Base-by-base conservation (phyloP, 306 rosid genomes). In the Sesbania bispinosa region DNA sequence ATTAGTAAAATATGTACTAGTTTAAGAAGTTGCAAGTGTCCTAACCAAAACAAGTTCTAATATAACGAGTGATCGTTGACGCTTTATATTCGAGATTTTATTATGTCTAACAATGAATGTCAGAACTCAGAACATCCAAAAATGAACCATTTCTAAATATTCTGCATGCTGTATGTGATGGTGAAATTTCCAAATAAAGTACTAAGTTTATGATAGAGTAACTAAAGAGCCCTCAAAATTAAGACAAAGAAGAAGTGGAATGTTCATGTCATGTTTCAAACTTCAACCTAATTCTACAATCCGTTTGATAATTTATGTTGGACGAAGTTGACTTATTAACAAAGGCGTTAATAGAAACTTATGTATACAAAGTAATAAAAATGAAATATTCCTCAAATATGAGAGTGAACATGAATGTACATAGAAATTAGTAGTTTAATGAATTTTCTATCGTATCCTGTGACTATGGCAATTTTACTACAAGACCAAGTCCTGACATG, bases 391-490 rank as follows among this genome's bases (percentile, higher is more conserved):
- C 29, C 45, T 67, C 54, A 35, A 23, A 60, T 6, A 45, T 54
- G 69, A 62, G n/a, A n/a, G n/a, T n/a, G n/a, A n/a, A n/a, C n/a
- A n/a, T n/a, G n/a, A n/a, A n/a, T n/a, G n/a, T n/a, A n/a, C n/a
- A n/a, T n/a, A n/a, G n/a, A 63, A 54, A n/a, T 18, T 16, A 24
- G 33, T 52, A 20, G 7, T 15, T 2, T 5, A 33, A 51, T 23
- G 4, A 70, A 15, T 32, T 42, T 57, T 42, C 75, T 14, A 19
- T n/a, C 3, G 16, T 48, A 3, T 19, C 35, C 21, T 61, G 29
- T 46, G 48, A 74, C 35, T 7, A 14, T 11, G 67, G 30, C 66
- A 67, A 73, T 39, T 20, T 54, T 71, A 78, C 58, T 65, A 62
- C n/a, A n/a, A n/a, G 24, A 36, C 11, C 3, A 32, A 4, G 38